A percentile compares a stretch with the other conserved stretches of the same genome.
Conservation (phyloP, 1,139 yeast species). For the Yamadazyma buinensis region DNA sequence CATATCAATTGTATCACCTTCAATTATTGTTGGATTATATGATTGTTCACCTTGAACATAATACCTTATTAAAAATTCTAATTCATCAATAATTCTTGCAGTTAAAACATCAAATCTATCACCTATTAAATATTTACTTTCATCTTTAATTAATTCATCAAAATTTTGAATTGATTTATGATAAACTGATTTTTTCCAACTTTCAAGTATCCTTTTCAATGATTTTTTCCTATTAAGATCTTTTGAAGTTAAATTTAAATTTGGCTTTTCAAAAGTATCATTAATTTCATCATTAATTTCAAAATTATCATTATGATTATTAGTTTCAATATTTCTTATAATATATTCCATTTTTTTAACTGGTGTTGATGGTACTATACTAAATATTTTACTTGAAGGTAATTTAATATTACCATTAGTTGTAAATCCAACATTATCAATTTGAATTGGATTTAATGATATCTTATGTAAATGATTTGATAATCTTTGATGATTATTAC, state of each 20-base stretch:
- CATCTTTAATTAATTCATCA: slow-evolving; percentile 11
- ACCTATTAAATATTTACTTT: slow-evolving; percentile 20
- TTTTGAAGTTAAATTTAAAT: not conserved
- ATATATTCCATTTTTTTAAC: slow-evolving; percentile 55
- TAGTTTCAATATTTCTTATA: slow-evolving; percentile 12
- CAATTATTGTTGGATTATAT: slow-evolving; percentile 20
- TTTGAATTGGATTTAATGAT: slow-evolving; percentile 22
- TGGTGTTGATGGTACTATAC: slow-evolving; percentile 64
- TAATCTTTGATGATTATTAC: slow-evolving; percentile 5
- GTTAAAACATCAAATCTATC: slow-evolving; percentile 68
- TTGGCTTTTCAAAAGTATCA: slow-evolving; percentile 6
- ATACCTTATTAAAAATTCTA: slow-evolving; percentile 43
- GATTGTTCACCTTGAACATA: slow-evolving; percentile 27
- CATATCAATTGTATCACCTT: slow-evolving; percentile 18
- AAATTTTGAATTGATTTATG: slow-evolving; percentile 14
- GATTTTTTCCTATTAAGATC: slow-evolving; percentile 32
- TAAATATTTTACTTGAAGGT: slow-evolving; percentile 43
- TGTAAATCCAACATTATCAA: slow-evolving; percentile 39
- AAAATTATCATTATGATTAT: not conserved
- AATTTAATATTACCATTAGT: slow-evolving; percentile 48
- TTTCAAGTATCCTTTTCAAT: slow-evolving; percentile 37
- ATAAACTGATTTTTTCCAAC: slow-evolving; percentile 36
- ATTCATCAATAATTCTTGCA: slow-evolving; percentile 76
- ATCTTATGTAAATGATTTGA: slow-evolving; percentile 8
- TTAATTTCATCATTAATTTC: not conserved